Conservation (phyloP, 2,329 filamentous ascomycete genomes). For the Cladophialophora immunda region DNA sequence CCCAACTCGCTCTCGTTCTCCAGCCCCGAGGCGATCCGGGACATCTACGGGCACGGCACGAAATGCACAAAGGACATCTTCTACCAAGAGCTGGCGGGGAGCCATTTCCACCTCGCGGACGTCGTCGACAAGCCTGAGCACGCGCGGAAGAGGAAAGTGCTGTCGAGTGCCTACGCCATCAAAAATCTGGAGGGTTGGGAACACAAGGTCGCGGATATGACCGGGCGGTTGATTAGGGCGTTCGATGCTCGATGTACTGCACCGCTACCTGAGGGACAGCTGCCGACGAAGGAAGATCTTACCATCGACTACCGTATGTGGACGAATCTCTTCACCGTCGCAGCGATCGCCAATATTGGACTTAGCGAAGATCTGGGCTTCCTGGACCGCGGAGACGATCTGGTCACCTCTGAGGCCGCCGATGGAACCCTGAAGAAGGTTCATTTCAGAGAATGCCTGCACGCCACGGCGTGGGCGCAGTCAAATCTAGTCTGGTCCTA, state of each 20-base stretch:
- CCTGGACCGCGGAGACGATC: constrained; percentile 48
- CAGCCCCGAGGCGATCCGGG: constrained; percentile 38
- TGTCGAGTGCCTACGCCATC: constrained; percentile 50
- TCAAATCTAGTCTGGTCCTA: constrained; percentile 42
- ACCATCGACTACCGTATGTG: constrained; percentile 49
- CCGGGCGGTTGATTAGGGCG: constrained; percentile 44
- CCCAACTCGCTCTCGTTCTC: constrained; percentile 27
- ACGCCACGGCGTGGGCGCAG: constrained; percentile 24
- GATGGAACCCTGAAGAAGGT: constrained; percentile 36
- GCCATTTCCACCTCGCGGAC: constrained; percentile 41
- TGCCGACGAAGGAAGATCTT: constrained; percentile 39
- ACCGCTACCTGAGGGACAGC: constrained; percentile 17
- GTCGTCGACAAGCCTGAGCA: constrained; percentile 52
- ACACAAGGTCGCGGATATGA: constrained; percentile 51
- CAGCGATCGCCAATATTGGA: constrained; percentile 52
- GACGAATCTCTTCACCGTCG: constrained; percentile 50
- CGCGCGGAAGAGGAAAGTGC: constrained; percentile 49
- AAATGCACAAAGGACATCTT: constrained; percentile 41
- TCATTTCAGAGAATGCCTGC: constrained; percentile 34
- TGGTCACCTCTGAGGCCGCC: constrained; percentile 40
- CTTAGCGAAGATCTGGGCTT: constrained; percentile 49
- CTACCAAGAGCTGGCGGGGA: constrained; percentile 14
- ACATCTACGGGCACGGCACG: constrained; percentile 52
- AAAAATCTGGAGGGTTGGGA: constrained; percentile 54
- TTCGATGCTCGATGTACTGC: constrained; percentile 48